Conservation (phyloP, 257 asterid genomes). For the Rhazya stricta region DNA sequence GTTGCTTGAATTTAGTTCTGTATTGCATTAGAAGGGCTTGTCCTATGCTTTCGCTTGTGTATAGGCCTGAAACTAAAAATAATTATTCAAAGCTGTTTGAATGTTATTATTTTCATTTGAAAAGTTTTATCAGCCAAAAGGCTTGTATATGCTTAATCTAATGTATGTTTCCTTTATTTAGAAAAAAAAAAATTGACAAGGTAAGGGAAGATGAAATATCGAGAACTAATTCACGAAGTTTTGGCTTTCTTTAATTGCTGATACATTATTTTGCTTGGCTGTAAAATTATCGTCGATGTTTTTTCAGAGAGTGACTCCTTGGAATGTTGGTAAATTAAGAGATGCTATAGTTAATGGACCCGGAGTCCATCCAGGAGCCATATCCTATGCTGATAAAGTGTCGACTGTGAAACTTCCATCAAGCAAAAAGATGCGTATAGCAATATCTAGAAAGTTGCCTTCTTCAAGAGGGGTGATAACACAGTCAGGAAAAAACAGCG, state of each 20-base stretch:
- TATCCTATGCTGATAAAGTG: constrained; percentile 61
- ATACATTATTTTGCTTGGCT: neutral
- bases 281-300: neutral
- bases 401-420: constrained; percentile 45
- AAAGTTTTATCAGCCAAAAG: neutral
- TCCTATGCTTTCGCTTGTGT: neutral
- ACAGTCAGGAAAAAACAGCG: constrained; percentile 54
- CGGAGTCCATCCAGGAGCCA: constrained; percentile 85
- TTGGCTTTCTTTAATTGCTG: neutral
- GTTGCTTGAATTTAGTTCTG: neutral
- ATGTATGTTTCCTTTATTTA: neutral
- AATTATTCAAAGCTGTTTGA: neutral
- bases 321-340: constrained; percentile 86
- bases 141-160: neutral
- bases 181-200: neutral
- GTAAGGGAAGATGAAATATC: neutral
- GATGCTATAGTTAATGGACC: constrained; percentile 81
- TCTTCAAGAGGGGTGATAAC: constrained; percentile 73
- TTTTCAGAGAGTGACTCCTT: constrained; percentile 87
- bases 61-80: neutral
- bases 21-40: neutral
- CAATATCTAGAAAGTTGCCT: constrained; percentile 71
- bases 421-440: constrained; percentile 43
- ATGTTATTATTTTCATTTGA: neutral
- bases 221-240: neutral